Evolutionary conservation across 306 rosid species (phyloP).

Genomic region (Casuarina equisetifolia): DNA sequence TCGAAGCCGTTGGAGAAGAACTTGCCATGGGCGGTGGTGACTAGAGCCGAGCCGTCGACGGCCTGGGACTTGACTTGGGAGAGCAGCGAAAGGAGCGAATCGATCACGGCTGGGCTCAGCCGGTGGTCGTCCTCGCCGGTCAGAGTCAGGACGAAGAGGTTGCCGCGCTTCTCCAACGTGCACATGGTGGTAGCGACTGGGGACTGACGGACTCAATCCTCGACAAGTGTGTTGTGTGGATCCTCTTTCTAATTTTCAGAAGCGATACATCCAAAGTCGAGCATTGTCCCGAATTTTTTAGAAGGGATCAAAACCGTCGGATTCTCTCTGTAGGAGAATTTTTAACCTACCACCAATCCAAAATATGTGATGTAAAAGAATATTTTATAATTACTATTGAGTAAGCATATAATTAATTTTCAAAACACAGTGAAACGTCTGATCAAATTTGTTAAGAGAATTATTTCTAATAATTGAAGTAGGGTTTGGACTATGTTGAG

Average conservation of each 20-base stretch:
- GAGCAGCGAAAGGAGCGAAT: conserved; percentile 47
- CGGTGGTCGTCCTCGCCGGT: conserved; percentile 67
- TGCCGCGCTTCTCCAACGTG: conserved; percentile 59
- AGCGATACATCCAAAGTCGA: not conserved
- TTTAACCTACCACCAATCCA: too few species aligned
- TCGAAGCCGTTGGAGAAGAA: conserved; percentile 82
- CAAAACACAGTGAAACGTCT: too few species aligned
- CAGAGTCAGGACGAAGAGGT: conserved; percentile 53
- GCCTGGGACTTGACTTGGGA: conserved; percentile 43
- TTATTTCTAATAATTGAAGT: too few species aligned
- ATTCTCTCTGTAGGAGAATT: too few species aligned
- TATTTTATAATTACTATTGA: too few species aligned
- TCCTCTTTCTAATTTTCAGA: not conserved
- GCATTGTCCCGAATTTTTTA: too few species aligned
- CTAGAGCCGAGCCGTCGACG: conserved; percentile 56
- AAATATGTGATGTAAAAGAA: too few species aligned
- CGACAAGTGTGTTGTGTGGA: not conserved
- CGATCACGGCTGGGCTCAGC: conserved; percentile 47
- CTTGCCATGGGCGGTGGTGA: conserved; percentile 68
- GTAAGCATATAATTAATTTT: too few species aligned
- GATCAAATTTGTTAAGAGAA: too few species aligned
- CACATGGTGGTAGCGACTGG: conserved; percentile 38
- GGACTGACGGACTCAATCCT: not conserved
- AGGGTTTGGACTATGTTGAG: too few species aligned
- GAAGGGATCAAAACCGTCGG: too few species aligned